Percentiles rank a stretch among this genome's conserved stretches.
phyloP scores from a whole-genome alignment of 768 basidiomycete genomes.

The Tephrocybe sp. region DNA sequence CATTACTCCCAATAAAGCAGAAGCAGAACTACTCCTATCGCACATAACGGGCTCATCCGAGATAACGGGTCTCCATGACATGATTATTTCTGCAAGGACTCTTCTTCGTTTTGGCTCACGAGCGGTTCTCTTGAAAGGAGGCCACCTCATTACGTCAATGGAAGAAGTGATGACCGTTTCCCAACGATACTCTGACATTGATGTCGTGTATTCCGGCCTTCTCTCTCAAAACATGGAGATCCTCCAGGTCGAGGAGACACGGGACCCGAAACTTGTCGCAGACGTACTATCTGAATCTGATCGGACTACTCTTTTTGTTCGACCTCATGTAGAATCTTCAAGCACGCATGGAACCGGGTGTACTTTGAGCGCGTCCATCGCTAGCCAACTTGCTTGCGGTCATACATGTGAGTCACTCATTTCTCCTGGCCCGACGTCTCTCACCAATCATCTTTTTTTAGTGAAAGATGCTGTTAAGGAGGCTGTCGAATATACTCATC shows the following conservation, averaged over 20 bases:
- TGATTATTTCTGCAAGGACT: slow-evolving; percentile 53
- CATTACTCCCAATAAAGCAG: slow-evolving; percentile 84
- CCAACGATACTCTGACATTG: slow-evolving; percentile 25
- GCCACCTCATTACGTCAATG: slow-evolving; percentile 55
- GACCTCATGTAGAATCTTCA: slow-evolving; percentile 59
- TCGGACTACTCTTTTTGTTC: slow-evolving; percentile 49
- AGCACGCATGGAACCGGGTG: slow-evolving; percentile 94
- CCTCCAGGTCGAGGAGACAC: slow-evolving; percentile 31
- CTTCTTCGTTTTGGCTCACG: slow-evolving; percentile 46
- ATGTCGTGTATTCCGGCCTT: slow-evolving; percentile 42
- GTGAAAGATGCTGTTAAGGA: slow-evolving; percentile 54
- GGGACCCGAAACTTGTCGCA: slow-evolving; percentile 43
- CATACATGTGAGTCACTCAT: slow-evolving; percentile 29
- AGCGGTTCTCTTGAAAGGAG: slow-evolving; percentile 82
- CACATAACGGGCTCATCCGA: slow-evolving; percentile 20
- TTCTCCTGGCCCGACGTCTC: not conserved
- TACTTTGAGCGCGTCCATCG: slow-evolving; percentile 83
- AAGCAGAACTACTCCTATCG: slow-evolving; percentile 69
- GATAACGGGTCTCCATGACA: slow-evolving; percentile 51
- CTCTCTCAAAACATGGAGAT: slow-evolving; percentile 63
- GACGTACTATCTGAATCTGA: slow-evolving; percentile 53
- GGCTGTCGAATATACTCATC: slow-evolving; percentile 72
- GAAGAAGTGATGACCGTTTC: slow-evolving; percentile 40
- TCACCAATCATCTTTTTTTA: slow-evolving; percentile 20
- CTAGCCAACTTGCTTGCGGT: slow-evolving; percentile 59